Evolutionary conservation across 805 yeast species (phyloP).

Genomic region (Kodamaea kakaduensis): DNA sequence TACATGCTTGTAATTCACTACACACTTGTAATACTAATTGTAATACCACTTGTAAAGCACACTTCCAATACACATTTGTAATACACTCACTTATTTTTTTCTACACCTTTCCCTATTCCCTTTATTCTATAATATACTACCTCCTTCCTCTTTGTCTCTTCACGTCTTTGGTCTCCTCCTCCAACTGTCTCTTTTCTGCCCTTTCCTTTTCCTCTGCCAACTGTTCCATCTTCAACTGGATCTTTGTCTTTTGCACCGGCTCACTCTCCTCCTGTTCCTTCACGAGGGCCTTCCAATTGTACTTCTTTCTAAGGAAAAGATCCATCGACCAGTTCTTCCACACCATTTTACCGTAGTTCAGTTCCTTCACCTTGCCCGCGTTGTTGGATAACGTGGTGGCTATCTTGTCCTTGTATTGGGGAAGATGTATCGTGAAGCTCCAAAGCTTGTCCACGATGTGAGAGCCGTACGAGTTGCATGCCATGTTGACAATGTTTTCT

Average conservation of each 20-base stretch:
- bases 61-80: no score
- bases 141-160: conserved; percentile 20
- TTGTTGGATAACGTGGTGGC: conserved; percentile 62
- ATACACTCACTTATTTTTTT: no score
- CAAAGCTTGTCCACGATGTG: conserved; percentile 84
- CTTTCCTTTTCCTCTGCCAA: conserved; percentile 28
- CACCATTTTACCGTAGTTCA: conserved; percentile 82
- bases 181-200: conserved; percentile 24
- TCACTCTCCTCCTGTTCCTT: conserved; percentile 40
- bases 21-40: no score
- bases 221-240: conserved; percentile 40
- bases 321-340: conserved; percentile 97
- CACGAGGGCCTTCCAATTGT: conserved; percentile 74
- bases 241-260: conserved; percentile 23
- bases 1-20: not conserved
- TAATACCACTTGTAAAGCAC: no score
- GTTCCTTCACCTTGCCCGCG: conserved; percentile 70
- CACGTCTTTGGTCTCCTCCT: conserved; percentile 17
- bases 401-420: conserved; percentile 81
- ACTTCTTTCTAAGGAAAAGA: conserved; percentile 62
- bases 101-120: no score
- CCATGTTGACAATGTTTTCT: conserved; percentile 51
- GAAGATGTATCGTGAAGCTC: conserved; percentile 71
- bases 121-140: no score
- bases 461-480: conserved; percentile 87